Evolutionary conservation across 768 basidiomycete species (phyloP).

Genomic region (Pisolithus marmoratus): DNA sequence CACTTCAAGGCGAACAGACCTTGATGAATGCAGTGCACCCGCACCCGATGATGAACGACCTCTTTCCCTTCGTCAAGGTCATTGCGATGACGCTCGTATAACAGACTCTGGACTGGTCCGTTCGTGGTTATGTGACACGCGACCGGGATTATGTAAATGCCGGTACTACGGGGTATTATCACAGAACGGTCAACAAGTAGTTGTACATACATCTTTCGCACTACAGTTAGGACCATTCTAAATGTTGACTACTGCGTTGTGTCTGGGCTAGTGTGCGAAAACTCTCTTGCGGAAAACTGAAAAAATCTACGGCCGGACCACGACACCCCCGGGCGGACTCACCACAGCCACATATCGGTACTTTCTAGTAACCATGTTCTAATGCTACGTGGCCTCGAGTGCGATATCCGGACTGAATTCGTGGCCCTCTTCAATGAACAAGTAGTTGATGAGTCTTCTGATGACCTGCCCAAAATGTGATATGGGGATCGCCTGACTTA

Average conservation of each 20-base stretch:
- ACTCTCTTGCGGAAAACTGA: no score
- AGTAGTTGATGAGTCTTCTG: conserved; percentile 51
- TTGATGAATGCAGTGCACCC: conserved; percentile 79
- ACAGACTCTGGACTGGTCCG: neutral
- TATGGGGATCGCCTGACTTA: neutral
- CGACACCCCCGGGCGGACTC: no score
- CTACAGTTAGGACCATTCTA: no score
- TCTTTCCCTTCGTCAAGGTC: conserved; percentile 5
- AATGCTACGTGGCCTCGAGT: neutral
- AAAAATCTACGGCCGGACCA: no score
- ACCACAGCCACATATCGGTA: neutral
- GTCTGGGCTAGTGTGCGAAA: no score
- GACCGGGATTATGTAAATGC: neutral
- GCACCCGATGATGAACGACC: conserved; percentile 62
- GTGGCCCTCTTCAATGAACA: conserved; percentile 34
- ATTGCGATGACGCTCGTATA: neutral
- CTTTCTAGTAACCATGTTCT: no score
- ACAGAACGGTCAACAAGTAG: no score
- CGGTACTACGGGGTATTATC: no score
- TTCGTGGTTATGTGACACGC: neutral
- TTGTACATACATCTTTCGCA: no score
- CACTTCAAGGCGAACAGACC: conserved; percentile 31
- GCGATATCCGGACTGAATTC: neutral
- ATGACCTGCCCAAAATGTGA: conserved; percentile 31
- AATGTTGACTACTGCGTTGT: no score